Evolutionary conservation across 2,329 filamentous ascomycete genomes (phyloP).

Genomic region (Monosporascus sp.): DNA sequence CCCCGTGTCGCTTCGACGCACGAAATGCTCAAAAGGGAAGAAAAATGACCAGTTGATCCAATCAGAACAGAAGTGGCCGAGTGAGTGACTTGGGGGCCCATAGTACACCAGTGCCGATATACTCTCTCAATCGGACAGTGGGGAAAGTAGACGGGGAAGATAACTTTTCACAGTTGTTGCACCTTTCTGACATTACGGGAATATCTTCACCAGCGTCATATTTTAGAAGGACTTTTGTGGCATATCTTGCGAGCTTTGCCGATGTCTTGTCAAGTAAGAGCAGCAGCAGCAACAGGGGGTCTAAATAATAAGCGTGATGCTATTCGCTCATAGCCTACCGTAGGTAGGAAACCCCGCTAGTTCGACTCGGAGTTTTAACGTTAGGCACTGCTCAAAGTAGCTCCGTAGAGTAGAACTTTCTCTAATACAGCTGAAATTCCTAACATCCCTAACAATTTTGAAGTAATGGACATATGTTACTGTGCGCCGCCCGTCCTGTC

Average conservation of each 20-base stretch:
- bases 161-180: not conserved
- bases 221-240: no score
- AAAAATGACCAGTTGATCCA: no score
- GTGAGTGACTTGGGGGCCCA: no score
- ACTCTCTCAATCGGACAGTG: not conserved
- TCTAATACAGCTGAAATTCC: no score
- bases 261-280: not conserved
- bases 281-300: not conserved
- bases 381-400: not conserved
- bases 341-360: not conserved
- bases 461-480: no score
- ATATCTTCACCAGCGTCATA: not conserved
- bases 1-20: not conserved
- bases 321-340: not conserved
- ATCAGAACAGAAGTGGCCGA: constrained; percentile 3
- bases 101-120: no score
- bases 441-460: no score
- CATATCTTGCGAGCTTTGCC: not conserved
- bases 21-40: not conserved
- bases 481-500: no score
- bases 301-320: not conserved
- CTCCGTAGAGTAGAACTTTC: no score
- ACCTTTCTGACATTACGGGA: not conserved
- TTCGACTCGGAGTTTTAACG: not conserved
- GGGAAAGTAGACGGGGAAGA: not conserved